Evolutionary conservation across 2,329 filamentous ascomycete species (phyloP), one percentile per base, ranked within the genome.

Genomic region (Pseudocercospora fijiensis): DNA sequence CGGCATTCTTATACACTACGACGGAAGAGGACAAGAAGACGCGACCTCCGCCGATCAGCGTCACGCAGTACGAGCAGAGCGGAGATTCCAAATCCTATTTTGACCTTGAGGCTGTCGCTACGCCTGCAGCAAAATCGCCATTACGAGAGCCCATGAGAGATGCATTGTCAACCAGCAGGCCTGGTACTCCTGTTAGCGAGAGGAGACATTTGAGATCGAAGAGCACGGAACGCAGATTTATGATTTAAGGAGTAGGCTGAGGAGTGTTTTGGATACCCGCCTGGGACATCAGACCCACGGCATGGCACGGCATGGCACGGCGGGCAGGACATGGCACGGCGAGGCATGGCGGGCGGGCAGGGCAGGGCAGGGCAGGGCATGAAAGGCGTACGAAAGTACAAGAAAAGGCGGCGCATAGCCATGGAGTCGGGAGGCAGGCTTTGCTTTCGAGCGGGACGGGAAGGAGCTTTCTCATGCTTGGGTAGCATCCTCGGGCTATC

Each of bases 1-100:
- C 93, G 2, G 96, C 92, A 1, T 97, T 92, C 75, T 82, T 97
- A 16, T 97, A 96, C 80, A 92, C 86, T 65, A 84, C 85, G 5
- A 84, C 87, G 0, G 86, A 92, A 67, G 80, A 83, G 65, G 64
- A 66, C n/a, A 65, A 62, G 10, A 53, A 65, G 26, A 77, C 82
- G 60, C 85, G 87, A 16, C 86, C 90, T 22, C 81, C 86, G 0
- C 86, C 89, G 0, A 86, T 91, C 71, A 85, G 80, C 67, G 88
- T 93, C 65, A 88, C 88, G 53, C 86, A 82, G 67, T 92, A 90
- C 73, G 92, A 96, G 75, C 95, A 96, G 78, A 86, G 77, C 73
- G 61, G 58, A 37, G 58, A 77, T 8, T 64, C 70, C 57, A 33
- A 20, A 4, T 59, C 72, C 68, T 78, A 78, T 30, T 76, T 78